phyloP scores from a whole-genome alignment of 805 yeast genomes.

The Clavispora phyllophila region DNA sequence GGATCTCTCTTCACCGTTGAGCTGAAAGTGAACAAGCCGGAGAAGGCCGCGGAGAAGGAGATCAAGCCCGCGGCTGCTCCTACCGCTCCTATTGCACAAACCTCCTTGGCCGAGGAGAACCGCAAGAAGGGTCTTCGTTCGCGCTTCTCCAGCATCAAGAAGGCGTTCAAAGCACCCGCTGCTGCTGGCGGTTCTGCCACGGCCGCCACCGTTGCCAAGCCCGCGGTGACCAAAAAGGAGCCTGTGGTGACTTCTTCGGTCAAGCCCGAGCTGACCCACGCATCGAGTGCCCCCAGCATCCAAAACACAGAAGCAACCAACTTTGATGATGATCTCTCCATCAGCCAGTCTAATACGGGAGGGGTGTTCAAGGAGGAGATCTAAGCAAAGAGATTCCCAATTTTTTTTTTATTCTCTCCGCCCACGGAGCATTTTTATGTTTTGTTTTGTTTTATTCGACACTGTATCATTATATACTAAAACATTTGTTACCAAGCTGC shows the following conservation, averaged over 20 bases:
- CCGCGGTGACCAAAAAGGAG: not conserved
- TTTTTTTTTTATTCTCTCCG: not conserved
- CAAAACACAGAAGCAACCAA: constrained; percentile 3
- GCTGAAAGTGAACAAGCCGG: not conserved
- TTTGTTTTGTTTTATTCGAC: constrained; percentile 1
- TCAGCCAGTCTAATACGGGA: constrained; percentile 25
- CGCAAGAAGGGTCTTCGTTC: constrained; percentile 14
- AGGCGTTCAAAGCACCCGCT: constrained; percentile 7
- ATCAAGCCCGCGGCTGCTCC: constrained; percentile 2
- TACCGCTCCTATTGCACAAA: constrained; percentile 1
- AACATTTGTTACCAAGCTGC: not conserved
- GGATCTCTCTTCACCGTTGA: constrained; percentile 36
- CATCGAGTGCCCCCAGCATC: not conserved
- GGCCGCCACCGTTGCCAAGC: constrained; percentile 4
- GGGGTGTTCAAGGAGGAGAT: constrained; percentile 41
- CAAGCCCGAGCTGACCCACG: not conserved
- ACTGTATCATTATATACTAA: constrained; percentile 1
- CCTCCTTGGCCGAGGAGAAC: not conserved
- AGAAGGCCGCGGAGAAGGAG: not conserved
- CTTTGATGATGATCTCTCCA: constrained; percentile 28
- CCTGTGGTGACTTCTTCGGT: not conserved
- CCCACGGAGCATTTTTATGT: not conserved
- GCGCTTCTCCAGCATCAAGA: constrained; percentile 8
- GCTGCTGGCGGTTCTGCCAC: constrained; percentile 5
- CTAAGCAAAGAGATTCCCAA: constrained; percentile 8